Evolutionary conservation across 1,139 yeast species (phyloP), one percentile per base, ranked within the genome.

Genomic region (Petasospora rhodanensis): DNA sequence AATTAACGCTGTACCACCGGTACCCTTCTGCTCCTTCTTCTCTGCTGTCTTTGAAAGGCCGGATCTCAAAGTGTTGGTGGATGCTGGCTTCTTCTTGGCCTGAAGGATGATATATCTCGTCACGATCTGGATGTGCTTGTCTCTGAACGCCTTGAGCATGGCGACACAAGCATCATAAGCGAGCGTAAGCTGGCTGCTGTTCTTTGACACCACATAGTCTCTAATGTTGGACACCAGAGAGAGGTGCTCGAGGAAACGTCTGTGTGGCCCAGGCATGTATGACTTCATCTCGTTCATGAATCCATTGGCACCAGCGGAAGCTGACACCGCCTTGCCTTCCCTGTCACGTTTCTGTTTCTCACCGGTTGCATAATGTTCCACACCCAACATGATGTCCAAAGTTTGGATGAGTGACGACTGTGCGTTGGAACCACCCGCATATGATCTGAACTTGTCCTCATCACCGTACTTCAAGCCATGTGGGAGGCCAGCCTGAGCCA

Each of bases 381-480:
- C 80, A 28, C 77, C 77, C 26, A 89, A 66, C 12, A 86, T 58
- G 18, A 85, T 73, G 54, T 89, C 97, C 44, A 89, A 65, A 25
- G 86, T 81, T 59, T 89, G 96, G 40, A 89, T 83, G 45, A 87
- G 66, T 3, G 96, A 85, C 30, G 91, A 78, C 59, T 89, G 97
- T 0, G 96, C 96, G 55, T 89, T 89, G 10, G 95, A 84, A 0
- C 97, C 97, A 16, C 97, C 97, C 6, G 95, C 70, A 55, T 73
- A 83, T 19, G 68, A 58, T 42, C 84, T 67, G 35, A 77, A 80
- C 15, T 51, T 58, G 2, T 58, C 47, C 41, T 82, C 89, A 35
- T 73, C 64, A 6, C 95, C 96, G 54, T 87, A 87, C 30, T 68
- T 61, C 2, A 87, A 79, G 1, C 96, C 96, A 37, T 76, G 58